Evolutionary conservation across 108 stramenopile genomes (phyloP), one percentile per base, ranked within the genome.

Genomic region (Mediolabrus comicus): DNA sequence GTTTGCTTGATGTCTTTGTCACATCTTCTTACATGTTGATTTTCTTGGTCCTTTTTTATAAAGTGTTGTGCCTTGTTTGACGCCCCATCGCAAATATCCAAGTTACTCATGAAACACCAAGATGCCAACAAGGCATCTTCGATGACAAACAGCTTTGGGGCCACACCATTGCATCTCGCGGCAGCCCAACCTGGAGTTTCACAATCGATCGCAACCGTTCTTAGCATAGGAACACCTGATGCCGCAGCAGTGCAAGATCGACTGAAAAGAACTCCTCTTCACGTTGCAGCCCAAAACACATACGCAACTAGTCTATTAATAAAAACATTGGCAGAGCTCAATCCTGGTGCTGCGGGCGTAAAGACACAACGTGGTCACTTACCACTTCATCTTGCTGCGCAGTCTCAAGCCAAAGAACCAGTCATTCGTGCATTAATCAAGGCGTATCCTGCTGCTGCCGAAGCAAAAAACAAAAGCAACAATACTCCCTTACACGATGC

Each of bases 401-500:
- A 83, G 56, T 86, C 81, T 5, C 69, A 81, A 33, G 75, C 76
- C 1, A 75, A 76, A 29, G 87, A 81, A 27, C 25, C 69, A 16
- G 71, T 86, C 16, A 64, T 86, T 29, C 84, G 81, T 32, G 78
- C 79, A n/a, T 59, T 85, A 12, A 55, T 89, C 0, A 74, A 82
- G 51, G 82, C 83, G 0, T 57, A 72, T 59, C 87, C 87, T 10
- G 65, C 82, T 53, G 83, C 85, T 13, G 71, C 74, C 26, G 64
- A 81, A 51, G 72, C 72, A 26, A 30, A 67, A 14, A 86, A 82
- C 28, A 81, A 75, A 39, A 80, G 83, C 24, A 67, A 74, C 26
- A 86, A 88, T 53, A 84, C 80, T 14, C 82, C 84, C 1, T 77
- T 88, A 62, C 87, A 88, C 59, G 85, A 86, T 61, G 83, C 85